Evolutionary conservation across 495 filamentous ascomycete species (phyloP), one percentile per base, ranked within the genome.

Genomic region (Penicillium verhagenii): DNA sequence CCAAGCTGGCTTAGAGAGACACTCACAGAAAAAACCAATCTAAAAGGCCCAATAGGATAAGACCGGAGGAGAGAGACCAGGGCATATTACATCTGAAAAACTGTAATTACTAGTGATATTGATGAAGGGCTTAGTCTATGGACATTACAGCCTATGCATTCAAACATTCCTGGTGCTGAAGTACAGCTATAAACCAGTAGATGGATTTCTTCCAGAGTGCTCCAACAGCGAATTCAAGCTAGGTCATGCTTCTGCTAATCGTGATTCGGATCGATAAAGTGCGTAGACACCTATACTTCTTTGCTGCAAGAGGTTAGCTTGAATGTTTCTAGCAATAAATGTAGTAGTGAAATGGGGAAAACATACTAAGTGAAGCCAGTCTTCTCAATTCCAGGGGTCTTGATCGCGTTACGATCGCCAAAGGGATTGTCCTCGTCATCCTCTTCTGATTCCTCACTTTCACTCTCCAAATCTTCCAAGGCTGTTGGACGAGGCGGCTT

Each of bases 371-470:
- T 78, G 65, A 79, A 81, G 39, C 79, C 79, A 10, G 63, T 61
- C 26, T 72, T 75, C 68, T 86, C 85, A 39, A 73, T 62, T 45
- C 67, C 74, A 9, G 85, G 82, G 1, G 83, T 87, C 33, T 77
- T 76, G n/a, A 88, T 81, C 5, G 81, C 88, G 71, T 92, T 90
- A 9, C 78, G 77, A 65, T 93, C 88, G 14, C 86, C 87, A 61
- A 93, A 93, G 4, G 89, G 89, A 67, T 92, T 82, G 60, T 91
- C 78, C 55, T 86, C 84, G 38, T 88, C 84, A 44, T 86, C 83
- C 4, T 82, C 83, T 23, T 79, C 78, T 23, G 76, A 66, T 23
- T 84, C 83, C 9, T 79, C 79, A 50, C 69, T 65, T 13, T 79
- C 79, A 54, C 69, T 76, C 19, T 74, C 66, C 18, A 70, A 63